phyloP scores from a whole-genome alignment of 441 rosid species.

The Daphne laureola region DNA sequence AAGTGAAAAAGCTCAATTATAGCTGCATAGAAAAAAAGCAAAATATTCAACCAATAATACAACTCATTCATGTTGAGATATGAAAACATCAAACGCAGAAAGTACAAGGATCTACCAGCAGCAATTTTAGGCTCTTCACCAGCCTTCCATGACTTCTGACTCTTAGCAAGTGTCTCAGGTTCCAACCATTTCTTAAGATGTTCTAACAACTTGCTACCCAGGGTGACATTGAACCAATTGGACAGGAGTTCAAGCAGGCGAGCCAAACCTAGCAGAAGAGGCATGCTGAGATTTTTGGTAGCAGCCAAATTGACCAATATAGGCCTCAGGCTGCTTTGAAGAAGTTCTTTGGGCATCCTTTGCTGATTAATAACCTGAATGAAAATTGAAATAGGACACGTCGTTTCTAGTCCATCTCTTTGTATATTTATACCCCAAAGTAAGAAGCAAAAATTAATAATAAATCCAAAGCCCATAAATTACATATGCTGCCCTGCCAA shows the following conservation, averaged over 20 bases:
- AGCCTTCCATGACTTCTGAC: conserved; percentile 90
- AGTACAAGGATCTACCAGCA: conserved; percentile 52
- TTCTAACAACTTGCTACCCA: conserved; percentile 96
- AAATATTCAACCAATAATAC: conserved; percentile 6
- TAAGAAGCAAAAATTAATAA: too few species aligned
- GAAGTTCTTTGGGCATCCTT: conserved; percentile 98
- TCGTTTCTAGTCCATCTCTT: too few species aligned
- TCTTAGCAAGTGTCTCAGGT: conserved; percentile 96
- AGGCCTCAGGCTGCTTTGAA: conserved; percentile 98
- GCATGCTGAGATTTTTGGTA: conserved; percentile 98
- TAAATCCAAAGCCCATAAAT: background rate
- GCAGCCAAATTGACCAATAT: conserved; percentile 93
- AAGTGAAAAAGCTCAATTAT: conserved; percentile 98
- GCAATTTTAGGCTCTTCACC: conserved; percentile 99
- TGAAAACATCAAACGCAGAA: conserved; percentile 7
- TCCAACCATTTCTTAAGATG: conserved; percentile 99
- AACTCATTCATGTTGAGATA: background rate
- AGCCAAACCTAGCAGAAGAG: conserved; percentile 95
- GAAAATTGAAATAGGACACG: conserved; percentile 9
- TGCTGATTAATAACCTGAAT: conserved; percentile 90
- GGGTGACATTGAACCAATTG: conserved; percentile 96
- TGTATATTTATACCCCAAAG: too few species aligned
- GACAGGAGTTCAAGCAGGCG: conserved; percentile 97
- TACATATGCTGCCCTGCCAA: background rate
- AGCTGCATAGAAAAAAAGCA: conserved; percentile 54